These are phyloP conservation scores for Cladosporium sphaerospermum DNA, from an alignment of 2,329 filamentous ascomycete genomes.

Conservation along the genomic window DNA sequence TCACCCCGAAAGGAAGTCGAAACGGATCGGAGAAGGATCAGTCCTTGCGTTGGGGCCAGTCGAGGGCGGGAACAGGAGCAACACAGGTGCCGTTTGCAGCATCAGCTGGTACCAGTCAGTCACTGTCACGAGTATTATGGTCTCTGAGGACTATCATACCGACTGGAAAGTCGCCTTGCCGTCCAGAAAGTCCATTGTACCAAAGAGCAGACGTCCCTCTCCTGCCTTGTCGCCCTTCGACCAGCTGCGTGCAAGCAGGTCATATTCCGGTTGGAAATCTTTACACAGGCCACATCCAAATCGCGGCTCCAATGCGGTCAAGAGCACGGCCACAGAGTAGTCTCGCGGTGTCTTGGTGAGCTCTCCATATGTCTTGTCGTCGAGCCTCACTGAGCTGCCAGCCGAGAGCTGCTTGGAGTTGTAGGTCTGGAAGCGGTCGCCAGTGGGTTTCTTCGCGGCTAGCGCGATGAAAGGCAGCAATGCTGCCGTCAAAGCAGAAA, in stretches of 20 bases:
- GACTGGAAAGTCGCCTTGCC: constrained; percentile 81
- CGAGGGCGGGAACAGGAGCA: constrained; percentile 83
- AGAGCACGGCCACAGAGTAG: constrained; percentile 72
- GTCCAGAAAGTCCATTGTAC: constrained; percentile 79
- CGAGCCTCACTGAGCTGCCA: constrained; percentile 61
- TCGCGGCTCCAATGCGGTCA: constrained; percentile 78
- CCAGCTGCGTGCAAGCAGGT: constrained; percentile 81
- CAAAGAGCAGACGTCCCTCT: constrained; percentile 69
- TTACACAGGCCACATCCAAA: constrained; percentile 82
- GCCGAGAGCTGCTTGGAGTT: constrained; percentile 57
- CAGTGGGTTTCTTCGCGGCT: constrained; percentile 56
- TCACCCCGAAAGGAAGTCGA: constrained; percentile 79
- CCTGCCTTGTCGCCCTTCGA: constrained; percentile 71
- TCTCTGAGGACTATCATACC: constrained; percentile 45
- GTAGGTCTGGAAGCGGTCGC: constrained; percentile 65
- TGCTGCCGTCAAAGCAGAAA: constrained; percentile 54
- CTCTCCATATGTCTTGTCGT: constrained; percentile 67
- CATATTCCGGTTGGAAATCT: constrained; percentile 93
- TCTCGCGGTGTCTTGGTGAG: constrained; percentile 74
- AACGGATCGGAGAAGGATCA: constrained; percentile 64
- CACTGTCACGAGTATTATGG: not conserved
- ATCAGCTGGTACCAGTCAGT: constrained; percentile 57
- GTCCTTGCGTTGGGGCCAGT: constrained; percentile 69
- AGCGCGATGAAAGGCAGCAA: constrained; percentile 54
- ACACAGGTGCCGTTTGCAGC: constrained; percentile 87